Evolutionary conservation across 2,329 filamentous ascomycete genomes (phyloP).

Genomic region (Arthroderma sp.): DNA sequence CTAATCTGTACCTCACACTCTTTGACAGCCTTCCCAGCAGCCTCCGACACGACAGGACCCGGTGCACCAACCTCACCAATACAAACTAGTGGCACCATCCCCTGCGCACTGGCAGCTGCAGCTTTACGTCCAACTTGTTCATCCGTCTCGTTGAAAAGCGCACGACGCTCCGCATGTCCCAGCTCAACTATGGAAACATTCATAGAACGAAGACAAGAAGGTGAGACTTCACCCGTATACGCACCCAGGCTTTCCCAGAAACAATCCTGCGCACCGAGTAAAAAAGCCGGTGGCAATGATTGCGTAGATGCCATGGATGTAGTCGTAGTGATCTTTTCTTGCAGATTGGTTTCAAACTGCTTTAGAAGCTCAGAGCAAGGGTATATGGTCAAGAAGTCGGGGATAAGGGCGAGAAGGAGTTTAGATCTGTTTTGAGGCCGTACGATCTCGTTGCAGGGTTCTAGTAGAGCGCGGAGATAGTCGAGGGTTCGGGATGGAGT

Average conservation of each 20-base stretch:
- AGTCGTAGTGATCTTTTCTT: constrained; percentile 1
- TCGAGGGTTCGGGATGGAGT: constrained; percentile 47
- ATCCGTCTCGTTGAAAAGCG: constrained; percentile 64
- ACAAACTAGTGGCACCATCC: constrained; percentile 65
- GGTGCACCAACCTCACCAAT: constrained; percentile 54
- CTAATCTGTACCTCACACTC: constrained; percentile 56
- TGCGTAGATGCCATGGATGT: constrained; percentile 12
- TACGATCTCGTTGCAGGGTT: constrained; percentile 33
- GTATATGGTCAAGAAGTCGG: constrained; percentile 58
- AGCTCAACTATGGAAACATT: constrained; percentile 64
- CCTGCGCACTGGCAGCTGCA: constrained; percentile 51
- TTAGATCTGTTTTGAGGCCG: constrained; percentile 32
- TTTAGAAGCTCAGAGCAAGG: constrained; percentile 29
- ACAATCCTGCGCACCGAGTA: constrained; percentile 63
- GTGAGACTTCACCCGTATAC: constrained; percentile 67
- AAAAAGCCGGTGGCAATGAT: constrained; percentile 37
- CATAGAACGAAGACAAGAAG: constrained; percentile 50
- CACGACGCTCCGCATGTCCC: constrained; percentile 65
- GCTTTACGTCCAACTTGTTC: constrained; percentile 54
- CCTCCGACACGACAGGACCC: constrained; percentile 32
- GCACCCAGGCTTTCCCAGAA: constrained; percentile 57
- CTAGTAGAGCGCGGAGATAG: constrained; percentile 40
- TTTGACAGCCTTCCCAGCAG: constrained; percentile 45
- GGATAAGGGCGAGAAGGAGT: constrained; percentile 62
- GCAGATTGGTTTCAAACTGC: constrained; percentile 14